Evolutionary conservation across 2,329 filamentous ascomycete species (phyloP).

Genomic region (Byssoonygena ceratinophila): DNA sequence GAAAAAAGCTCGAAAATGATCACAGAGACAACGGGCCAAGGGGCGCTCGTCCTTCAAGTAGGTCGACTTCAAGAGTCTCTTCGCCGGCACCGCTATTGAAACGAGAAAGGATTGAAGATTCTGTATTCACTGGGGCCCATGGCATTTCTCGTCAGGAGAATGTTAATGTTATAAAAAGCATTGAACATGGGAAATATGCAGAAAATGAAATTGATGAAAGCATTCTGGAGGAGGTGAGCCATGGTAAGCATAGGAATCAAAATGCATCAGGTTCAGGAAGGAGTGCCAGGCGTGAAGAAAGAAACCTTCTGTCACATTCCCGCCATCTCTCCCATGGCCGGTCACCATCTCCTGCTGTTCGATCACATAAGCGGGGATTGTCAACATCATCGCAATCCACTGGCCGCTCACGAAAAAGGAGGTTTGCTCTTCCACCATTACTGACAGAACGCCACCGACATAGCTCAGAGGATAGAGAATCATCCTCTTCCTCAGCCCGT

Average conservation of each 20-base stretch:
- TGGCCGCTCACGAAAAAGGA: constrained; percentile 22
- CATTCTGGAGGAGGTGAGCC: neutral
- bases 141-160: constrained; percentile 17
- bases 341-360: constrained; percentile 29
- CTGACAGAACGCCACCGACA: constrained; percentile 35
- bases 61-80: constrained; percentile 20
- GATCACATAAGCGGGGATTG: constrained; percentile 29
- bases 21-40: constrained; percentile 19
- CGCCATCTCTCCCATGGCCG: constrained; percentile 27
- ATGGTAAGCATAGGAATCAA: constrained; percentile 4
- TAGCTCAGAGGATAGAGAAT: constrained; percentile 38
- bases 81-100: constrained; percentile 28
- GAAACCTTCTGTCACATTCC: constrained; percentile 11
- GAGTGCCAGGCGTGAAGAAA: constrained; percentile 7
- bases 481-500: constrained; percentile 36
- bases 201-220: constrained; percentile 4
- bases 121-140: constrained; percentile 20
- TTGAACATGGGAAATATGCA: constrained; percentile 7
- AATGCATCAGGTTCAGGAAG: neutral
- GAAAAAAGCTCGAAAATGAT: constrained; percentile 25
- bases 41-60: constrained; percentile 20
- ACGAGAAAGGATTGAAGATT: constrained; percentile 28
- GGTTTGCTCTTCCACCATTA: constrained; percentile 32
- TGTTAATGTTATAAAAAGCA: constrained; percentile 18
- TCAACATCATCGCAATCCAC: constrained; percentile 26